phyloP scores from a whole-genome alignment of 805 yeast genomes.

The Spathaspora hagerdaliae region DNA sequence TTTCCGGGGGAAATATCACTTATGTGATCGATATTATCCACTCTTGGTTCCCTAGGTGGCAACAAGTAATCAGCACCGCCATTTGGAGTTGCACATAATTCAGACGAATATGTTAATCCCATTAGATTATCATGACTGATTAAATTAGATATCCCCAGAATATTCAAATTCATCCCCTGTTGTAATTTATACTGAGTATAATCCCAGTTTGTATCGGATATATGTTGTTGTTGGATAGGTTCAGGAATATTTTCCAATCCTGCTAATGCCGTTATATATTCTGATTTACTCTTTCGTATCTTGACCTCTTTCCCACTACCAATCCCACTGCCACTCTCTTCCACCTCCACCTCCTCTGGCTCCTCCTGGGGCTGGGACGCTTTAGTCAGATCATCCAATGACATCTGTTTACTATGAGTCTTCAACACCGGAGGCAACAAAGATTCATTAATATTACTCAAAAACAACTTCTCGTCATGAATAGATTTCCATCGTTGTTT shows the following conservation, averaged over 20 bases:
- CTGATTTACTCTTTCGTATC: not conserved
- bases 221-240: slow-evolving; percentile 1
- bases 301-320: not conserved
- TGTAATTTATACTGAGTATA: not conserved
- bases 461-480: slow-evolving; percentile 24
- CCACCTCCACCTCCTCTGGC: not conserved
- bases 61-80: not conserved
- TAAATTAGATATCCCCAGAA: not conserved
- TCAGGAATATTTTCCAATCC: slow-evolving; percentile 28
- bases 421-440: slow-evolving; percentile 32
- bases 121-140: not conserved
- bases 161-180: not conserved
- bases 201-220: no score
- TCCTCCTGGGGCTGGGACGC: slow-evolving; percentile 17
- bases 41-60: slow-evolving; percentile 10
- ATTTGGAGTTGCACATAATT: not conserved
- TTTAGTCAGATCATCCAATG: slow-evolving; percentile 10
- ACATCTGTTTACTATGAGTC: slow-evolving; percentile 12
- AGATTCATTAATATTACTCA: slow-evolving; percentile 25
- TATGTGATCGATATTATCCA: slow-evolving; percentile 24
- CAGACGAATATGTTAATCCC: not conserved
- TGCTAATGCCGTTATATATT: slow-evolving; percentile 12
- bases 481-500: slow-evolving; percentile 21
- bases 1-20: slow-evolving; percentile 16
- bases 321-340: no score